Evolutionary conservation across 2,329 filamentous ascomycete species (phyloP).

Genomic region (Metarhizium rileyi): DNA sequence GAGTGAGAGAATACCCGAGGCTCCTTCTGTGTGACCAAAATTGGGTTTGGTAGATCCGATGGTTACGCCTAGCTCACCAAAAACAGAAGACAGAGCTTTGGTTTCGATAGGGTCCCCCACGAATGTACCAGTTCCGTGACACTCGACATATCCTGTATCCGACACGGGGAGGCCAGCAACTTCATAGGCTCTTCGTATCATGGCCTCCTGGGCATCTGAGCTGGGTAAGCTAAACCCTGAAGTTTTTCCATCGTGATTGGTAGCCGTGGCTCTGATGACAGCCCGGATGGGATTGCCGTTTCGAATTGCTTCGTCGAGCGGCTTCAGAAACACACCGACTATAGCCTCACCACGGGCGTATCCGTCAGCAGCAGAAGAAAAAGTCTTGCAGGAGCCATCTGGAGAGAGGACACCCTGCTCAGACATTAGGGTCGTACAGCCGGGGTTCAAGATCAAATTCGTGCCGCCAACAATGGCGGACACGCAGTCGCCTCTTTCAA

Average conservation of each 20-base stretch:
- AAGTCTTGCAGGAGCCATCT: constrained; percentile 23
- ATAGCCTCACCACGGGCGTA: constrained; percentile 42
- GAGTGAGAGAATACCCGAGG: constrained; percentile 30
- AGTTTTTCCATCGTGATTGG: constrained; percentile 34
- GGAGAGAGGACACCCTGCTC: constrained; percentile 27
- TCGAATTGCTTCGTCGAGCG: constrained; percentile 32
- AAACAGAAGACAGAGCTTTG: constrained; percentile 20
- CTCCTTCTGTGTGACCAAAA: constrained; percentile 34
- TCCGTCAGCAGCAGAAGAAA: constrained; percentile 36
- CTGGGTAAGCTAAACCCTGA: constrained; percentile 31
- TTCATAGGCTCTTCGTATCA: constrained; percentile 23
- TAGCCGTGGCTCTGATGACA: constrained; percentile 26
- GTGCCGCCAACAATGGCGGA: constrained; percentile 21
- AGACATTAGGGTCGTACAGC: constrained; percentile 16
- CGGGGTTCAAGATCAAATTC: constrained; percentile 21
- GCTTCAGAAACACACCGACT: constrained; percentile 35
- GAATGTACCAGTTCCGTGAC: constrained; percentile 30
- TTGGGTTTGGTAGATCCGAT: constrained; percentile 23
- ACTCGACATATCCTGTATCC: constrained; percentile 25
- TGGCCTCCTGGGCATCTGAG: constrained; percentile 18
- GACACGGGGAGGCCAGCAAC: constrained; percentile 16
- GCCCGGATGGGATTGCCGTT: constrained; percentile 34
- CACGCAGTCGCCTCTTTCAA: constrained; percentile 15
- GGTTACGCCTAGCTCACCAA: constrained; percentile 11
- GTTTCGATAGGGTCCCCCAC: constrained; percentile 29